Evolutionary conservation across 306 rosid species (phyloP).

Genomic region (Fagus crenata): DNA sequence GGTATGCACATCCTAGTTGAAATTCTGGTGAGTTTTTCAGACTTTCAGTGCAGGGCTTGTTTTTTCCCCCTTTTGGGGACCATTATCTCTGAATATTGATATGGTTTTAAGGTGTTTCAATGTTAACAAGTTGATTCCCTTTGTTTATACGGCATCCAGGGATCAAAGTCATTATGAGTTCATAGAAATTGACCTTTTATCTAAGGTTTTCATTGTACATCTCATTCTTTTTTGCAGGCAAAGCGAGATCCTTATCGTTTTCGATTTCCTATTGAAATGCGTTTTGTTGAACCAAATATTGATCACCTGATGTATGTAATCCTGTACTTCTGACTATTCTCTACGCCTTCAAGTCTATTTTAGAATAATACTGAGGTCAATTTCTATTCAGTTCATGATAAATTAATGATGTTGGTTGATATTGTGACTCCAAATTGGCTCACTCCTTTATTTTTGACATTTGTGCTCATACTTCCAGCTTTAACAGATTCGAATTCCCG

Average conservation of each 20-base stretch:
- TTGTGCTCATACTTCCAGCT: slow-evolving; percentile 58
- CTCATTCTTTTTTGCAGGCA: slow-evolving; percentile 56
- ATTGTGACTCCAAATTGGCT: slow-evolving; percentile 13
- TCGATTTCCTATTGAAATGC: slow-evolving; percentile 96
- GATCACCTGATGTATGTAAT: slow-evolving; percentile 85
- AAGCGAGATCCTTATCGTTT: slow-evolving; percentile 93
- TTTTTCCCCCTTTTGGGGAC: slow-evolving; percentile 1
- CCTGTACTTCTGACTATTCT: slow-evolving; percentile 10
- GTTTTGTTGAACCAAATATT: slow-evolving; percentile 81
- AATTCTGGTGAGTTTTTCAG: slow-evolving; percentile 68
- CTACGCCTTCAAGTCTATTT: slow-evolving; percentile 9
- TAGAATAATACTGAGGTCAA: slow-evolving; percentile 13
- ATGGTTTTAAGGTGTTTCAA: not conserved
- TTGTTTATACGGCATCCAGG: not conserved
- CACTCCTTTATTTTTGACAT: slow-evolving; percentile 25
- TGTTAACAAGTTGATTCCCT: not conserved
- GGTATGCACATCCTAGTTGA: slow-evolving; percentile 88
- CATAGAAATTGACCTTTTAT: not conserved
- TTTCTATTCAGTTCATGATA: slow-evolving; percentile 22
- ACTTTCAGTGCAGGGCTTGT: slow-evolving; percentile 6
- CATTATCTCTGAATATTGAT: slow-evolving; percentile 27
- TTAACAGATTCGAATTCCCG: slow-evolving; percentile 80
- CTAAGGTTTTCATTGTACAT: slow-evolving; percentile 4
- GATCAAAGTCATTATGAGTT: slow-evolving; percentile 17
- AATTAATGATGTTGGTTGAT: not conserved